These are phyloP conservation scores for Phalaenopsis aphrodite DNA, from an alignment of 106 monocot genomes.

Conservation along the genomic window DNA sequence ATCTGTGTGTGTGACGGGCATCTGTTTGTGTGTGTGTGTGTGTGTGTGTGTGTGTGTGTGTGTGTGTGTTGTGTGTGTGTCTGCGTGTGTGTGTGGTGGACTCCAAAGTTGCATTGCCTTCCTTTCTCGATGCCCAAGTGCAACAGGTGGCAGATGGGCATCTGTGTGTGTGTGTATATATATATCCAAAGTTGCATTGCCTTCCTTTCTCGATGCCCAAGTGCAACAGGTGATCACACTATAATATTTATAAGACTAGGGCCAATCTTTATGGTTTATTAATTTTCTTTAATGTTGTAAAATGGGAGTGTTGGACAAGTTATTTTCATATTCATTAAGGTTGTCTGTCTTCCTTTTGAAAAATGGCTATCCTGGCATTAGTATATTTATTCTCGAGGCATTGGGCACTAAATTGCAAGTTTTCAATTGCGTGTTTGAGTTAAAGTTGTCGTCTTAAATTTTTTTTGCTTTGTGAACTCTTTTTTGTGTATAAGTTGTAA, in stretches of 20 bases:
- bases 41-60: too few relatives aligned
- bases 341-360: neutral
- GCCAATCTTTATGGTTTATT: neutral
- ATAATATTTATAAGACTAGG: neutral
- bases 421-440: neutral
- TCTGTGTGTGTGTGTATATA: too few relatives aligned
- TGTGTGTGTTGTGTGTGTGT: too few relatives aligned
- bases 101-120: too few relatives aligned
- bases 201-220: too few relatives aligned
- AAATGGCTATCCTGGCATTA: neutral
- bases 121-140: too few relatives aligned
- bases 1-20: neutral
- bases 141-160: too few relatives aligned
- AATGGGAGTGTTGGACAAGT: neutral
- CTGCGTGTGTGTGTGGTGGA: too few relatives aligned
- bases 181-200: too few relatives aligned
- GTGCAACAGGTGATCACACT: neutral
- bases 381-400: neutral
- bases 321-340: neutral
- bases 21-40: too few relatives aligned
- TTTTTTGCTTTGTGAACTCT: neutral
- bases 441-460: neutral
- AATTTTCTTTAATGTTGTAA: neutral
- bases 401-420: neutral
- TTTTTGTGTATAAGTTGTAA: neutral